Base-by-base conservation (phyloP, 1,139 yeast species). In the Ogataea hybrid region DNA sequence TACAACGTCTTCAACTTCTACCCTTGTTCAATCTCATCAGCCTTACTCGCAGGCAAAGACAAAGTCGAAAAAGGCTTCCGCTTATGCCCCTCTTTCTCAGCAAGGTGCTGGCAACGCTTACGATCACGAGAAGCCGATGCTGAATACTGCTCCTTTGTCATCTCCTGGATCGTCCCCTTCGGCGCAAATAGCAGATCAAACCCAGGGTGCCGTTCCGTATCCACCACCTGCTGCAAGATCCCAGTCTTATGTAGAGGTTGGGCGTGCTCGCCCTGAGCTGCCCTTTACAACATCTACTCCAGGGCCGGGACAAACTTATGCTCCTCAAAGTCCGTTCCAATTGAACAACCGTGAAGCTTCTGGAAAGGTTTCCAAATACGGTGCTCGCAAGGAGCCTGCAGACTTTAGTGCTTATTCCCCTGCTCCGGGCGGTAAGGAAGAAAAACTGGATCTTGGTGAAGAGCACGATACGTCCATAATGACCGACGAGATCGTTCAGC, bases 1-100 rank as follows among this genome's bases (percentile, higher is more conserved):
- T 15, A 45, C 51, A 1, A 43, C 49, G 2, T 39, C 53, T 1
- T 44, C 53, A 11, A 46, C 42, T 21, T 42, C 49, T 6, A 42
- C 50, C 2, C 20, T 46, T 33, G 39, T 43, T n/a, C 52, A 42
- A 23, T 20, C 46, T 6, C 28, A 37, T 28, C 44, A 36, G 10
- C 35, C 43, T n/a, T 37, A 39, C 14, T 28, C 49, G 6, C 49
- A 44, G 31, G 23, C 34, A 18, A 46, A 39, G 23, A 29, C 35
- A 25, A 44, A 35, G 14, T 40, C 41, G 5, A 43, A 39, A 22
- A 41, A 40, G 18, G 16, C 31, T 3, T 43, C 37, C 22, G 42
- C 45, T 9, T 45, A 45, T 37, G 48, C 49, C n/a, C 49, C 50
- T 6, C 41, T 39, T 10, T 7, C 12, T 23, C 27, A 10, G 12